These are phyloP conservation scores for Linnemannia schmuckeri DNA, from an alignment of 192 early-diverging fungal genomes.

Conservation along the genomic window DNA sequence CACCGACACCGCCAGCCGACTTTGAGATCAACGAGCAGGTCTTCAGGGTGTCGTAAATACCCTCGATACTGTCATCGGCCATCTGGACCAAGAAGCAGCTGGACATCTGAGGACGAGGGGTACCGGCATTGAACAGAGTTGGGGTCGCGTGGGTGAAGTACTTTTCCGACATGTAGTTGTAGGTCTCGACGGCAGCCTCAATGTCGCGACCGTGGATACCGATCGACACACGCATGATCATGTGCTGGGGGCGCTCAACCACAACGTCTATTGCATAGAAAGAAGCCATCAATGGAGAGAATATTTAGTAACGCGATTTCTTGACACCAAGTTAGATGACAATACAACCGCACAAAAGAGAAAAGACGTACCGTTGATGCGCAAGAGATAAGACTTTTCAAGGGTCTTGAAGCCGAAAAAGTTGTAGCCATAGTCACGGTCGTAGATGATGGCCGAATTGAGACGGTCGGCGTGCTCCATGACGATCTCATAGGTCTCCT, in stretches of 20 bases:
- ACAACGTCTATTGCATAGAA: conserved; percentile 54
- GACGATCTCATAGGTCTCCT: conserved; percentile 76
- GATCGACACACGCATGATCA: conserved; percentile 97
- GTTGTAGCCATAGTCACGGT: conserved; percentile 96
- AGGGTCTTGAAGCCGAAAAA: conserved; percentile 99
- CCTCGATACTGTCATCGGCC: conserved; percentile 95
- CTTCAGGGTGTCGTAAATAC: conserved; percentile 97
- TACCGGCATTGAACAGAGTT: conserved; percentile 98
- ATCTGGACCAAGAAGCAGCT: conserved; percentile 95
- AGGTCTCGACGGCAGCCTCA: conserved; percentile 89
- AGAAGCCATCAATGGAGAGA: neutral
- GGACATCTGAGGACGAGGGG: conserved; percentile 94
- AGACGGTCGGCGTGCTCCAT: conserved; percentile 79
- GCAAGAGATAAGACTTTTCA: conserved; percentile 91
- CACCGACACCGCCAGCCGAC: conserved; percentile 94
- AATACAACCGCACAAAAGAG: neutral
- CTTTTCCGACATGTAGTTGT: conserved; percentile 92
- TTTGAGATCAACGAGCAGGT: conserved; percentile 97
- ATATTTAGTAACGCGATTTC: neutral
- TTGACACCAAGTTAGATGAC: no score
- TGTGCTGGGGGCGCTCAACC: conserved; percentile 95
- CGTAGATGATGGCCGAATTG: conserved; percentile 91
- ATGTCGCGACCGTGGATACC: conserved; percentile 97
- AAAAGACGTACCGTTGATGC: conserved; percentile 74
- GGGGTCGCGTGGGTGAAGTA: conserved; percentile 97